Percentiles rank a stretch among this genome's conserved stretches.
Conservation (phyloP, 2,329 filamentous ascomycete species). For the Aspergillus aculeatinus region DNA sequence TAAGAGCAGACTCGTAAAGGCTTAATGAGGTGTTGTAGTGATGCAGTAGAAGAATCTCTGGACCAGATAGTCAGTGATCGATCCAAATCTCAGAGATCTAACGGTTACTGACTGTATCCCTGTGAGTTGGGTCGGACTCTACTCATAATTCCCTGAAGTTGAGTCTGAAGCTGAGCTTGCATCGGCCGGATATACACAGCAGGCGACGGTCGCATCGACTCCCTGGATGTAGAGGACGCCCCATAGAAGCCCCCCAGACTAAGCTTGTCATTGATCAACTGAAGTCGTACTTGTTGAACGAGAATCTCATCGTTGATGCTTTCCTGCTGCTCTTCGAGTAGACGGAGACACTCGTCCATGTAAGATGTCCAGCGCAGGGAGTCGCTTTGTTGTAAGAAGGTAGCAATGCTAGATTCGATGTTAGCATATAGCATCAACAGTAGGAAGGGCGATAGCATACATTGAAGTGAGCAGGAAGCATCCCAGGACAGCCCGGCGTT, state of each 20-base stretch:
- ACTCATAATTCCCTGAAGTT: not conserved
- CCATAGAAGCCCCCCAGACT: not conserved
- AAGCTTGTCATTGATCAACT: slow-evolving; percentile 13
- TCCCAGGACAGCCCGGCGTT: slow-evolving; percentile 51
- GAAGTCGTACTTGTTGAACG: slow-evolving; percentile 24
- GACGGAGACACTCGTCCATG: slow-evolving; percentile 57
- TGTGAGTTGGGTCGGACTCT: not conserved
- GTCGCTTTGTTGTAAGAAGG: slow-evolving; percentile 51
- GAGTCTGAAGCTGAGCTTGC: slow-evolving; percentile 7
- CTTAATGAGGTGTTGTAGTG: slow-evolving; percentile 8
- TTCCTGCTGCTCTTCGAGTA: slow-evolving; percentile 49
- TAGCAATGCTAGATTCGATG: slow-evolving; percentile 36
- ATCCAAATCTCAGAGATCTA: not conserved
- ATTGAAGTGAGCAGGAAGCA: slow-evolving; percentile 48
- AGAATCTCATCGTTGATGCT: slow-evolving; percentile 53
- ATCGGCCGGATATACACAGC: slow-evolving; percentile 8
- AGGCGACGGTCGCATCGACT: slow-evolving; percentile 3
- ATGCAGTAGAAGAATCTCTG: slow-evolving; percentile 10
- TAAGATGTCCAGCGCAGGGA: slow-evolving; percentile 57
- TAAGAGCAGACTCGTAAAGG: slow-evolving; percentile 8
- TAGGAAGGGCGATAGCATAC: slow-evolving; percentile 18
- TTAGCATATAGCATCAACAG: not conserved
- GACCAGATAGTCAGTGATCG: not conserved
- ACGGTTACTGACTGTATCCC: not conserved
- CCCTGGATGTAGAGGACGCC: not conserved